Conservation (phyloP, 495 filamentous ascomycete species). For the Penicillium parvum region DNA sequence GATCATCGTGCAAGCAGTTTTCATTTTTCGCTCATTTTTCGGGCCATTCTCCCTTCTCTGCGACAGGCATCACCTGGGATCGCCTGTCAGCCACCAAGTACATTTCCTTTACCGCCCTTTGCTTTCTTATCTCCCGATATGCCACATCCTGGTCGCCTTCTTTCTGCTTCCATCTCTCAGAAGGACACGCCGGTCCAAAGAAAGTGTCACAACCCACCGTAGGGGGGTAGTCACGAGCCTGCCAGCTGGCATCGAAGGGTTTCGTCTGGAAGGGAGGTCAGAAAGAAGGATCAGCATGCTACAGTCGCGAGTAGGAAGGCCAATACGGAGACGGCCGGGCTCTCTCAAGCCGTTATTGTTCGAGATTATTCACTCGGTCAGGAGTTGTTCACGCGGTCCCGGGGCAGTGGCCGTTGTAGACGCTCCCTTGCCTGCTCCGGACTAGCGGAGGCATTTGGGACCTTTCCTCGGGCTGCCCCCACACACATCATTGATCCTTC, state of each 20-base stretch:
- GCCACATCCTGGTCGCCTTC: slow-evolving; percentile 18
- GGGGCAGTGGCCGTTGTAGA: background rate
- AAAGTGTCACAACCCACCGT: slow-evolving; percentile 25
- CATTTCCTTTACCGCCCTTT: slow-evolving; percentile 18
- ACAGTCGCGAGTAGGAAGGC: slow-evolving; percentile 6
- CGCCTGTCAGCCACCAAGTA: too few species aligned
- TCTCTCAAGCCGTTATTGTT: background rate
- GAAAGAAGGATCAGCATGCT: slow-evolving; percentile 11
- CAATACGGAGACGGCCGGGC: background rate
- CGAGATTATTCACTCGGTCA: too few species aligned
- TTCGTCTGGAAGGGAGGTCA: background rate
- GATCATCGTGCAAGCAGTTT: too few species aligned
- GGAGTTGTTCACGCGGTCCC: slow-evolving; percentile 10
- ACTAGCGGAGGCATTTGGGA: slow-evolving; percentile 14
- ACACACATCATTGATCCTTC: too few species aligned
- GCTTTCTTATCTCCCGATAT: slow-evolving; percentile 21
- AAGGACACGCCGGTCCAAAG: slow-evolving; percentile 16
- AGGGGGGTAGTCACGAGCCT: slow-evolving; percentile 28
- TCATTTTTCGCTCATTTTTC: too few species aligned
- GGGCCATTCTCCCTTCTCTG: background rate
- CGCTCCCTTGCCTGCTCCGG: slow-evolving; percentile 8
- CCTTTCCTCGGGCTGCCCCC: background rate
- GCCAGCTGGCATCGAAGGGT: slow-evolving; percentile 25
- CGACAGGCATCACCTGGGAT: slow-evolving; percentile 12
- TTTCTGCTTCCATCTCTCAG: slow-evolving; percentile 6